phyloP scores from a whole-genome alignment of 345 rosid species.

The sweet orange (Citrus sinensis) region DVS_A1.0 CM039164.1:22025001-22025500 shows the following conservation, averaged over 20 bases:
- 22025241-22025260: not conserved
- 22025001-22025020: not conserved
- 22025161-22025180: slow-evolving; percentile 19
- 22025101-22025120: slow-evolving; percentile 92
- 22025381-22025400: slow-evolving; percentile 2
- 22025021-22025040: not conserved
- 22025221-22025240: not conserved
- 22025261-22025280: not conserved
- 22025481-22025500: not conserved
- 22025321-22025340: not conserved
- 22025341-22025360: not conserved
- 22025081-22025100: slow-evolving; percentile 96
- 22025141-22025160: slow-evolving; percentile 46
- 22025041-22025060: not conserved
- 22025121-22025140: slow-evolving; percentile 51
- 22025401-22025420: not conserved
- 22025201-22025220: not conserved
- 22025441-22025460: not conserved
- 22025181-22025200: not conserved
- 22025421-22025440: not conserved
- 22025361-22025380: not conserved
- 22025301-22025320: not conserved
- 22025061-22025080: slow-evolving; percentile 35
- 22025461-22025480: not conserved
- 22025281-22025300: not conserved